Conservation (phyloP, 495 filamentous ascomycete genomes). For the Neurospora sp. region DNA sequence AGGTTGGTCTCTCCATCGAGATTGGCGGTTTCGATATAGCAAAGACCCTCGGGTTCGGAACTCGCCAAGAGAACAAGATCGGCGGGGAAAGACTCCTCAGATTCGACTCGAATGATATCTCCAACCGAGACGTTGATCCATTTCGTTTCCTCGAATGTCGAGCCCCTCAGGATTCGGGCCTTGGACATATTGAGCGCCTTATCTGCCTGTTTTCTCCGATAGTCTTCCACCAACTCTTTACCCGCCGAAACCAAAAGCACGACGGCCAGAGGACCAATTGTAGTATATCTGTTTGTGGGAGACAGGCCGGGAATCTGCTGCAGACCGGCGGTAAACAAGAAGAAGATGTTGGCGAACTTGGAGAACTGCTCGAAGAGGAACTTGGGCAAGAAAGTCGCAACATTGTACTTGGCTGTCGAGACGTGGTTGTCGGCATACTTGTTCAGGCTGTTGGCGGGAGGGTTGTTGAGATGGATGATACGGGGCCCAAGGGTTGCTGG, state of each 20-base stretch:
- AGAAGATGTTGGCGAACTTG: constrained; percentile 98
- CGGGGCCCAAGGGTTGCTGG: constrained; percentile 84
- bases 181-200: constrained; percentile 81
- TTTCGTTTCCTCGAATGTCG: constrained; percentile 71
- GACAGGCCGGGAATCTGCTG: constrained; percentile 95
- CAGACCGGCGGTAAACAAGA: constrained; percentile 91
- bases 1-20: constrained; percentile 97
- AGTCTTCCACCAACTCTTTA: constrained; percentile 92
- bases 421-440: constrained; percentile 95
- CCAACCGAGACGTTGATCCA: constrained; percentile 94
- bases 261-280: constrained; percentile 81
- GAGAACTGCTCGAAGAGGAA: constrained; percentile 99
- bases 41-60: constrained; percentile 94
- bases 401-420: constrained; percentile 96
- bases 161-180: constrained; percentile 73
- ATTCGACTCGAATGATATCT: constrained; percentile 90
- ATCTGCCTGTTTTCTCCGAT: constrained; percentile 79
- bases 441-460: constrained; percentile 77
- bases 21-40: constrained; percentile 99
- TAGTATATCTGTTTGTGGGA: constrained; percentile 90
- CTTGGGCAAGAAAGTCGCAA: constrained; percentile 91
- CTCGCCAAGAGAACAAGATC: constrained; percentile 87
- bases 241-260: constrained; percentile 89
- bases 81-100: constrained; percentile 91
- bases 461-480: constrained; percentile 95